Evolutionary conservation across 2,329 filamentous ascomycete species (phyloP), one percentile per base, ranked within the genome.

Genomic region (Alternaria triticina): DNA sequence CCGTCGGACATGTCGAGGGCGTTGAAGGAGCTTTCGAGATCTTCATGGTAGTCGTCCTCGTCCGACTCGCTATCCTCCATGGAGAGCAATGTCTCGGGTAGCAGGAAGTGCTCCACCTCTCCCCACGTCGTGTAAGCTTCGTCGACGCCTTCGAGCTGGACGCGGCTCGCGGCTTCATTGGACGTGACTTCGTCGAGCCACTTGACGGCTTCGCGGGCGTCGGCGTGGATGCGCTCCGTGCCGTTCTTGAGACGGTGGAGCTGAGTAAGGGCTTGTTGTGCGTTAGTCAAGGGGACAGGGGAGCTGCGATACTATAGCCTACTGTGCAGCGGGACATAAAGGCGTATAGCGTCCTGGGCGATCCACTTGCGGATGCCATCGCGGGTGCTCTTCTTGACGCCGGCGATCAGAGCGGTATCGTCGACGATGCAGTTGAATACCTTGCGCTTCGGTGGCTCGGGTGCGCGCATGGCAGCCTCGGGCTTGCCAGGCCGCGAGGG

Each of bases 371-470:
- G 78, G 65, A 86, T 83, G 56, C 83, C 83, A 70, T 86, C 84
- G 66, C 83, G 78, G 59, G 83, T 85, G 74, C 82, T 83, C 72
- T 81, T 83, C 79, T 84, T 85, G 52, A 84, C 82, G 61, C 84
- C 83, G 44, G 83, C 83, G 59, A 85, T 79, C 66, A 86, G 72
- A 30, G 84, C 83, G 20, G 81, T 83, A 68, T 85, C 84, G 71
- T 86, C 84, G 67, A 85, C 82, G 67, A 85, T 85, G 74, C 83
- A 85, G 77, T 85, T 85, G 81, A 86, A 85, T 61, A 85, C 71
- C 77, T 84, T 85, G 68, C 83, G 80, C 67, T 67, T 67, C 33
- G 77, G 76, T 59, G 66, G 73, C 59, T 76, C 73, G 65, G 70
- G 72, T 23, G 70, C 59, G 62, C 72, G 73, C 69, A 70, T 57